These are phyloP conservation scores for Panus rudis DNA, from an alignment of 768 basidiomycete genomes.

Conservation along the genomic window DNA sequence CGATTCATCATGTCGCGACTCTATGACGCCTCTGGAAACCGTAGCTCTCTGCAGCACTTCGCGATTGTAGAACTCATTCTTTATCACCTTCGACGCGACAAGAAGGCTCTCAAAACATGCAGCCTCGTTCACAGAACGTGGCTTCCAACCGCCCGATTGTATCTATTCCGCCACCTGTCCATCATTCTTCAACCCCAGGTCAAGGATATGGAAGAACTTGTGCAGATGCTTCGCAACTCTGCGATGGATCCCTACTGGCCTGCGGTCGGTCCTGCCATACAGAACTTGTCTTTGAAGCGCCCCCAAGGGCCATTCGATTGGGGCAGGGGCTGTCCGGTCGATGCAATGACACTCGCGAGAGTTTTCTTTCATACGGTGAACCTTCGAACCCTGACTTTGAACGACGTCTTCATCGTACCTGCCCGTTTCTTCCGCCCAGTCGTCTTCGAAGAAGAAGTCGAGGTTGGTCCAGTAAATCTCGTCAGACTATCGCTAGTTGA, in stretches of 20 bases:
- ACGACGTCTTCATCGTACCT: not conserved
- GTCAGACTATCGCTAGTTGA: not conserved
- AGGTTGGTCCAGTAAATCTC: not conserved
- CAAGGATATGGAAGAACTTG: no score
- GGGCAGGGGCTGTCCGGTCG: not conserved
- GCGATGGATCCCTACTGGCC: no score
- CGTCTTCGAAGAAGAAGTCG: not conserved
- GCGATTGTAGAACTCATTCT: not conserved
- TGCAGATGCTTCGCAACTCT: no score
- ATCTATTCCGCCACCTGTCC: not conserved
- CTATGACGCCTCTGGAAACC: no score
- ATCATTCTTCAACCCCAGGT: no score
- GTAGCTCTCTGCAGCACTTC: no score
- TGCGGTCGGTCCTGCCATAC: no score
- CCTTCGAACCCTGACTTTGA: not conserved
- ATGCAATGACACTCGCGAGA: not conserved
- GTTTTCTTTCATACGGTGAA: not conserved
- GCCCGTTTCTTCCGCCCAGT: not conserved
- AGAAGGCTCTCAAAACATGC: not conserved
- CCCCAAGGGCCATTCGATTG: not conserved
- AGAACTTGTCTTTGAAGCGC: not conserved
- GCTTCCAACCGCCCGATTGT: not conserved
- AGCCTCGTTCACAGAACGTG: not conserved
- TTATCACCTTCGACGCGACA: not conserved
- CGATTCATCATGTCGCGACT: no score